Percentiles rank a stretch among this genome's conserved stretches.
Evolutionary conservation across 2,329 filamentous ascomycete species (phyloP).

Genomic region (Microsporum audouinii): DNA sequence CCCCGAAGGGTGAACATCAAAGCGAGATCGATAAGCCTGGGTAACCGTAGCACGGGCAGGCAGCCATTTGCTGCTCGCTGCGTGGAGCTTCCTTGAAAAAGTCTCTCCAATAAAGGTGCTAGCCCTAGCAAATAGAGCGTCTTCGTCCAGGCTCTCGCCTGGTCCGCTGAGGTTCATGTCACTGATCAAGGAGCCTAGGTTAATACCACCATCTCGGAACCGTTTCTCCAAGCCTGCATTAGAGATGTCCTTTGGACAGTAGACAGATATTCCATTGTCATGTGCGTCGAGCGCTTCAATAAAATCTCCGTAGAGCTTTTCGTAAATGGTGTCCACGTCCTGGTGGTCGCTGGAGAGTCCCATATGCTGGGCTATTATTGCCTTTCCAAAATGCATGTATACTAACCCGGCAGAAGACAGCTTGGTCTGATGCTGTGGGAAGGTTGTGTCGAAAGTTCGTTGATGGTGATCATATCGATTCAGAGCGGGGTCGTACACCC

Average conservation of each 20-base stretch:
- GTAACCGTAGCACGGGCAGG: conserved; percentile 73
- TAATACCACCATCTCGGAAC: conserved; percentile 73
- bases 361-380: conserved; percentile 62
- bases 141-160: conserved; percentile 56
- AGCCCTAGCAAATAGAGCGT: conserved; percentile 65
- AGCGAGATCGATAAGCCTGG: conserved; percentile 59
- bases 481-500: conserved; percentile 66
- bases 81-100: conserved; percentile 69
- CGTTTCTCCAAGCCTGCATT: conserved; percentile 66
- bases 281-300: conserved; percentile 94
- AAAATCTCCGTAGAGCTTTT: conserved; percentile 85
- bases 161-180: conserved; percentile 60
- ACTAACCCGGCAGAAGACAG: conserved; percentile 88
- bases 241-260: conserved; percentile 59
- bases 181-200: conserved; percentile 69
- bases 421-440: conserved; percentile 74
- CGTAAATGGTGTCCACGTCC: conserved; percentile 64
- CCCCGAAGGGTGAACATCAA: conserved; percentile 57
- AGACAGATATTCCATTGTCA: conserved; percentile 83
- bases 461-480: conserved; percentile 97
- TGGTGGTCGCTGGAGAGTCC: conserved; percentile 48
- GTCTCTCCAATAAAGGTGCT: conserved; percentile 78
- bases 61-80: conserved; percentile 67
- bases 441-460: conserved; percentile 74
- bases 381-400: conserved; percentile 86